Evolutionary conservation across 179 eudicot genomes (phyloP).

Genomic region (Corrigiola litoralis): DNA sequence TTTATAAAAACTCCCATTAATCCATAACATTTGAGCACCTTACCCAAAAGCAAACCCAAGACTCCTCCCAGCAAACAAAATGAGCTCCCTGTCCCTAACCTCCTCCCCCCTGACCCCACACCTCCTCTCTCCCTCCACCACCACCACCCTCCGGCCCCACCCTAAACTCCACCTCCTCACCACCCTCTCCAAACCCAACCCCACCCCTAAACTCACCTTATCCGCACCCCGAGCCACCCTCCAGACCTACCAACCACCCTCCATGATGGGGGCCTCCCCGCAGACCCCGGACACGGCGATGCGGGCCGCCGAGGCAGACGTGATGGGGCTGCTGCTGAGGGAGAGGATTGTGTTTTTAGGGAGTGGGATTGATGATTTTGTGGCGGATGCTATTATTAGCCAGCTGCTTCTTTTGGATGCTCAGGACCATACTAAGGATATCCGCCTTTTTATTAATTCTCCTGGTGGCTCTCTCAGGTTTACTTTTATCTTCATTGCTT

Average conservation of each 20-base stretch:
- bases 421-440: slow-evolving; percentile 69
- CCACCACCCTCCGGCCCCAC: slow-evolving; percentile 10
- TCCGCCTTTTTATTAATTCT: slow-evolving; percentile 73
- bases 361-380: slow-evolving; percentile 60
- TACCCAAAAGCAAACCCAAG: too few species aligned
- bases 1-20: too few species aligned
- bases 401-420: slow-evolving; percentile 79
- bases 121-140: slow-evolving; percentile 21
- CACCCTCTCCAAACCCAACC: slow-evolving; percentile 11
- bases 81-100: too few species aligned
- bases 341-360: slow-evolving; percentile 86
- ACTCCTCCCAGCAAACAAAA: too few species aligned
- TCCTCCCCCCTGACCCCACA: too few species aligned
- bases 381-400: slow-evolving; percentile 74
- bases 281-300: slow-evolving; percentile 60
- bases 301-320: slow-evolving; percentile 66
- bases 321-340: slow-evolving; percentile 64
- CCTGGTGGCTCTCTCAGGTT: slow-evolving; percentile 86
- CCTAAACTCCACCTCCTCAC: slow-evolving; percentile 6
- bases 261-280: slow-evolving; percentile 23
- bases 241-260: slow-evolving; percentile 9
- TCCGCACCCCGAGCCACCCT: slow-evolving; percentile 12
- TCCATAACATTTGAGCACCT: too few species aligned
- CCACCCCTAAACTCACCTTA: slow-evolving; percentile 10
- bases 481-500: neutral